These are phyloP conservation scores for Penicillium coprophilum DNA, from an alignment of 495 filamentous ascomycete species.

Conservation along the genomic window DNA sequence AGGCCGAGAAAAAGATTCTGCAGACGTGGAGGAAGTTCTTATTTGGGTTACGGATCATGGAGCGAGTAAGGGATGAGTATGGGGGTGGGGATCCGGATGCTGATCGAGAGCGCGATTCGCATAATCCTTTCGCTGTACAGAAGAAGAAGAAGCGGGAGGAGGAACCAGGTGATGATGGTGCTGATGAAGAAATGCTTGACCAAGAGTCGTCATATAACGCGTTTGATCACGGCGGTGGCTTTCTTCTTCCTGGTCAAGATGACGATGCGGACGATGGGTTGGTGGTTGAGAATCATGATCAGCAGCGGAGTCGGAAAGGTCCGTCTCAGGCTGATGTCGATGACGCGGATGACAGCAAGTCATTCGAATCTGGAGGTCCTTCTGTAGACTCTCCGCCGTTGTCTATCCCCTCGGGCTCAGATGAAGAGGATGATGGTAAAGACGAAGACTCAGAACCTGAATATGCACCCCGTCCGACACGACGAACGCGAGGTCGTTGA, in stretches of 20 bases:
- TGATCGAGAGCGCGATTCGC: conserved; percentile 32
- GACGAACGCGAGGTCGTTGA: conserved; percentile 26
- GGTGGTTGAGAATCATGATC: conserved; percentile 32
- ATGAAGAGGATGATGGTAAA: conserved; percentile 11
- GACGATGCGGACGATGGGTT: conserved; percentile 29
- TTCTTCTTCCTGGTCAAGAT: conserved; percentile 34
- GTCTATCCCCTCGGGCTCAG: conserved; percentile 5
- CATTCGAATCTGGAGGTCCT: background rate
- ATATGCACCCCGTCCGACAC: conserved; percentile 23
- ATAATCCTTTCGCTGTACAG: conserved; percentile 41
- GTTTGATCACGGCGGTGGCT: conserved; percentile 38
- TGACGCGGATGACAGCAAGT: background rate
- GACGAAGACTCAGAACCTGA: conserved; percentile 15
- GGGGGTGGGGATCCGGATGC: conserved; percentile 52
- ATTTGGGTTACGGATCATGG: conserved; percentile 77
- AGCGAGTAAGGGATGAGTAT: conserved; percentile 78
- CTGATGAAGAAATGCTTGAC: conserved; percentile 14
- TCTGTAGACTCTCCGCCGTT: background rate
- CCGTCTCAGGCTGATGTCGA: background rate
- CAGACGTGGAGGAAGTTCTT: conserved; percentile 83
- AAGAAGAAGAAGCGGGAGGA: conserved; percentile 17
- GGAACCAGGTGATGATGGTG: conserved; percentile 8
- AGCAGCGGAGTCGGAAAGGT: conserved; percentile 1
- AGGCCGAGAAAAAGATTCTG: conserved; percentile 71
- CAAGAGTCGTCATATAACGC: conserved; percentile 16